Conservation (phyloP, 805 yeast species). For the Helenozyma baotianmanensis region DNA sequence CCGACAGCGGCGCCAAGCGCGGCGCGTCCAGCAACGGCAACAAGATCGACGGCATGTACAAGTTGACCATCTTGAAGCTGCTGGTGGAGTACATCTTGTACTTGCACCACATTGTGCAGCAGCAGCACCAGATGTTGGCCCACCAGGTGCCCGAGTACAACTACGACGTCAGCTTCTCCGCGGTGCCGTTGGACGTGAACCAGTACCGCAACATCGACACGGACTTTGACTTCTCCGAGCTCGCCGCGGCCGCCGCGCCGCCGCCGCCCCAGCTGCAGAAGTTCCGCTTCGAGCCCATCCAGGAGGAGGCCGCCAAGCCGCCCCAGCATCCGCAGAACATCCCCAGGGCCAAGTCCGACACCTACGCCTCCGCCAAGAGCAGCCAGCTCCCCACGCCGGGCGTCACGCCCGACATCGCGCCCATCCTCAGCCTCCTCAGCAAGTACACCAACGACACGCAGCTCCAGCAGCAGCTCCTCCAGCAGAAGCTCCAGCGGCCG, state of each 20-base stretch:
- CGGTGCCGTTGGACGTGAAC: slow-evolving; percentile 55
- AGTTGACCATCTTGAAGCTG: slow-evolving; percentile 74
- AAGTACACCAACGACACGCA: slow-evolving; percentile 12
- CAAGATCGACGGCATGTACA: slow-evolving; percentile 65
- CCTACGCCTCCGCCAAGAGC: no score
- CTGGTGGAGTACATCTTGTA: slow-evolving; percentile 76
- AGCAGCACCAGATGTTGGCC: slow-evolving; percentile 44
- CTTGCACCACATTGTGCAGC: slow-evolving; percentile 54
- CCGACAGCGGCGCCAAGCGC: slow-evolving; percentile 17
- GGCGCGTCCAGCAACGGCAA: slow-evolving; percentile 22
- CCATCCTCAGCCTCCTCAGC: slow-evolving; percentile 26
- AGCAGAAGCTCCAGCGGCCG: neutral
- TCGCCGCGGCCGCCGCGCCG: slow-evolving; percentile 8
- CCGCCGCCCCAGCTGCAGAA: neutral
- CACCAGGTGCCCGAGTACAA: slow-evolving; percentile 23
- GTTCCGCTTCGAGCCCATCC: neutral
- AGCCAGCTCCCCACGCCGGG: slow-evolving; percentile 28
- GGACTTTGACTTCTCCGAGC: slow-evolving; percentile 47
- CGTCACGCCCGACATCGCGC: slow-evolving; percentile 36
- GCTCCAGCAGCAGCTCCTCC: neutral
- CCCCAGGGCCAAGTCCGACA: neutral
- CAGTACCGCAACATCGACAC: slow-evolving; percentile 54
- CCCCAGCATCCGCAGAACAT: neutral
- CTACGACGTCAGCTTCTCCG: slow-evolving; percentile 46
- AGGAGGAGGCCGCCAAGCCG: neutral